Percentiles rank a stretch among this genome's conserved stretches.
Conservation (phyloP, 371 early-diverging fungal species). For the Mortierella sp. region DNA sequence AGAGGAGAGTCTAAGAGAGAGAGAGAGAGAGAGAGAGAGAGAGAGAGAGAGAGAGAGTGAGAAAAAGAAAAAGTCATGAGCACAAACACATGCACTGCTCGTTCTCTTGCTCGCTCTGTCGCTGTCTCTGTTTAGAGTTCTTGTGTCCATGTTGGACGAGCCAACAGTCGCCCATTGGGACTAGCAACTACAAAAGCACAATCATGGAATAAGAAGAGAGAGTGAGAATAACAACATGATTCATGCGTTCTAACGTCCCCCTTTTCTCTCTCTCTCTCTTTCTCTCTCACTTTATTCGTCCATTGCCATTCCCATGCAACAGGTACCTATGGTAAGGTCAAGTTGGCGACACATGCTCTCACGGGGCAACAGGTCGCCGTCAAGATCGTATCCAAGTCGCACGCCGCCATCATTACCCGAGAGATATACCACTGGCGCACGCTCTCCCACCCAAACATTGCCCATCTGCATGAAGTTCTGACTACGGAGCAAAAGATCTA, state of each 20-base stretch:
- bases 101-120: background rate
- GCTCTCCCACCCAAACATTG: constrained; percentile 86
- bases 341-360: constrained; percentile 78
- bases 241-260: background rate
- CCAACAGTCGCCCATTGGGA: too few species aligned
- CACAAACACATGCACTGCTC: constrained; percentile 16
- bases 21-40: constrained; percentile 2
- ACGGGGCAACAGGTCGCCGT: constrained; percentile 90
- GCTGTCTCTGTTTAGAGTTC: background rate
- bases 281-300: background rate
- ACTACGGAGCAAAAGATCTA: constrained; percentile 84
- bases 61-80: constrained; percentile 14
- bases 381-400: constrained; percentile 87
- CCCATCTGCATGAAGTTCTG: constrained; percentile 88
- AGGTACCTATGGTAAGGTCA: constrained; percentile 92
- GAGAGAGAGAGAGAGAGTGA: constrained; percentile 1
- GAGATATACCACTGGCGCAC: constrained; percentile 93
- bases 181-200: background rate
- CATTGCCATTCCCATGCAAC: background rate
- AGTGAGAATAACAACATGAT: background rate
- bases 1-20: too few species aligned
- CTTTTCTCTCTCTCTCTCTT: background rate
- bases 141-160: background rate
- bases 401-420: constrained; percentile 77
- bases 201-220: too few species aligned